Evolutionary conservation across 169 alveolate species (phyloP).

Genomic region (Cryptosporidium baileyi): DNA sequence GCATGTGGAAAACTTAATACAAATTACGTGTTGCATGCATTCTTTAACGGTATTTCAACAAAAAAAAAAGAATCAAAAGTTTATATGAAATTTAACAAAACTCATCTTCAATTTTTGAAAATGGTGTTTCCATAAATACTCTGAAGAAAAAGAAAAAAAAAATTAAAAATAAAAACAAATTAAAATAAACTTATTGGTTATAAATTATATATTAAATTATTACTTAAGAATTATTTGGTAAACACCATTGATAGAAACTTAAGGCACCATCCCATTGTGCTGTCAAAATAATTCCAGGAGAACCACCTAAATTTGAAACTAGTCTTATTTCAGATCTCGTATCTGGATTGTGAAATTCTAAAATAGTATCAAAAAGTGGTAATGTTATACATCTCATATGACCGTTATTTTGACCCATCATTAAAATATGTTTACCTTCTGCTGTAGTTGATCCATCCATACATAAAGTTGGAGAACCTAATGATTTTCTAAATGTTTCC

Average conservation of each 20-base stretch:
- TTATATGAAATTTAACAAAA: no score
- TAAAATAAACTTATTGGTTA: conserved; percentile 7
- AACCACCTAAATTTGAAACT: conserved; percentile 63
- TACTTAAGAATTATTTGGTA: conserved; percentile 10
- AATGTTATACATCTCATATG: conserved; percentile 62
- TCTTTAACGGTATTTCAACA: no score
- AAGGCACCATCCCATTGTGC: conserved; percentile 71
- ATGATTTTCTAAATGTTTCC: conserved; percentile 62
- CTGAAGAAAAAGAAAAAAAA: not conserved
- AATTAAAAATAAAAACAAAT: not conserved
- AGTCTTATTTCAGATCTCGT: conserved; percentile 54
- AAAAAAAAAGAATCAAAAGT: no score
- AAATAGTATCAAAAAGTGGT: conserved; percentile 55
- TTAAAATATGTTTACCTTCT: conserved; percentile 53
- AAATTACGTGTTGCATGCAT: no score
- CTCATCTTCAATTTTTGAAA: no score
- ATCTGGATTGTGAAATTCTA: conserved; percentile 67
- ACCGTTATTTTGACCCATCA: conserved; percentile 68
- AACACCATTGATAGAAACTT: conserved; percentile 65
- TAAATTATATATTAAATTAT: not conserved
- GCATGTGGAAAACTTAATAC: no score
- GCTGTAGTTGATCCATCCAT: conserved; percentile 68
- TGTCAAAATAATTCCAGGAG: conserved; percentile 67
- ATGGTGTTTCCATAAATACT: no score
- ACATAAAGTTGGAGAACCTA: conserved; percentile 62